Conservation (phyloP, 1,284 basidiomycete genomes). For the Cystobasidium sp. region DNA sequence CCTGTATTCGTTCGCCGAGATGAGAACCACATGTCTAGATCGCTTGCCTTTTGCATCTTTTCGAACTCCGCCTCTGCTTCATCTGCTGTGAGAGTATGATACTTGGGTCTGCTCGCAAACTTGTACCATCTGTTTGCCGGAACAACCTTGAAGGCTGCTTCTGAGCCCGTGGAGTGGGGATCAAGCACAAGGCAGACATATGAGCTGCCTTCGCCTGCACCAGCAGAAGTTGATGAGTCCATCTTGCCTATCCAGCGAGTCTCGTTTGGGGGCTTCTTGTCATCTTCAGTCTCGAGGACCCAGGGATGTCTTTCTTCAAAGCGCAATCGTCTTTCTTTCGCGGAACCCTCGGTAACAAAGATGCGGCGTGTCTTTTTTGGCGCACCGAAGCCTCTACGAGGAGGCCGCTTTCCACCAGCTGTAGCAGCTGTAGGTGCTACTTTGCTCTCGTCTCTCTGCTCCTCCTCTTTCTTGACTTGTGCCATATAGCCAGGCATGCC, state of each 20-base stretch:
- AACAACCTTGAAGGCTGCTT: conserved; percentile 71
- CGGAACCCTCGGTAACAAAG: conserved; percentile 36
- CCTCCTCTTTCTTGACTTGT: conserved; percentile 27
- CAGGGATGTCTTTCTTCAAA: conserved; percentile 82
- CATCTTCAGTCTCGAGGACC: conserved; percentile 77
- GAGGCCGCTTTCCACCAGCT: conserved; percentile 8
- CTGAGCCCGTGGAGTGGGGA: conserved; percentile 56
- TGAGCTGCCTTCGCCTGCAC: conserved; percentile 47
- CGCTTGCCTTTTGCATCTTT: conserved; percentile 47
- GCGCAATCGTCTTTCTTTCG: conserved; percentile 30
- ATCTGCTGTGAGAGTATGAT: conserved; percentile 69
- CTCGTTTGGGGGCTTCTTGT: conserved; percentile 61
- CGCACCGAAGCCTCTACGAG: conserved; percentile 36
- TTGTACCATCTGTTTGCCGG: conserved; percentile 86
- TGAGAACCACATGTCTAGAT: conserved; percentile 49
- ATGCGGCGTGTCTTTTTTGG: conserved; percentile 43
- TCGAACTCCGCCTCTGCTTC: conserved; percentile 73
- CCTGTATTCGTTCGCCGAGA: conserved; percentile 20
- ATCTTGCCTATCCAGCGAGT: conserved; percentile 72
- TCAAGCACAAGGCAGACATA: conserved; percentile 56
- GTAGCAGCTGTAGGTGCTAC: conserved; percentile 30
- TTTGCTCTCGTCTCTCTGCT: conserved; percentile 33
- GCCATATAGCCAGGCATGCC: conserved; percentile 41
- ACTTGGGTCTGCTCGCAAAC: conserved; percentile 78
- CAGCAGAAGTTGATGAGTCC: conserved; percentile 66